Evolutionary conservation across 192 early-diverging fungal species (phyloP), one percentile per base, ranked within the genome.

Genomic region (Mortierella alpina): DNA sequence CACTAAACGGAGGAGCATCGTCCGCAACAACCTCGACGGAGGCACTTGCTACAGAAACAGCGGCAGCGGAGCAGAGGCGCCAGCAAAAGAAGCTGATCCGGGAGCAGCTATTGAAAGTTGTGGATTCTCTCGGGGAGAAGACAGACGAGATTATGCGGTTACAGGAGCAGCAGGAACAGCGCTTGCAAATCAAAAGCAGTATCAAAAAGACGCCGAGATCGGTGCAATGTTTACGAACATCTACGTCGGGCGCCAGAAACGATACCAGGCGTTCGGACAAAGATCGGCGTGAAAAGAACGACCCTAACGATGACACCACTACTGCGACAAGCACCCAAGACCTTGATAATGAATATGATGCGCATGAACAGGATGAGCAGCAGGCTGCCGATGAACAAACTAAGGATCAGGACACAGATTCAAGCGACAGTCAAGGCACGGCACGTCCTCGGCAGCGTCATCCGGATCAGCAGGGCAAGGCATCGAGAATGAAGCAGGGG

Each of bases 61-160:
- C 14, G 65, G 45, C 10, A 57, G 45, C 56, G 40, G 31, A 31
- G 15, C 63, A 11, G 60, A 45, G 40, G 52, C 48, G 50, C 10
- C 41, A 53, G 9, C 56, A 74, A 50, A 66, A 66, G 44, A 54
- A 59, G 58, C 20, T 48, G 60, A 67, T 76, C 48, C 51, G 41
- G 12, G 17, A 69, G 39, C 66, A 69, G 22, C 64, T 69, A 5
- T 53, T 49, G 13, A 44, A 63, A 40, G 61, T 76, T 7, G 58
- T 51, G 7, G 74, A 76, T 50, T 58, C 61, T 31, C 22, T 76
- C 20, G 67, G 48, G 31, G 67, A 64, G 39, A 76, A 76, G 20
- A 67, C 74, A 13, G 74, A 76, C 22, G 44, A 63, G 42, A 58
- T 68, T 10, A 17, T 68, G 66, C 15, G n/a, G 17, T 50, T 75